Evolutionary conservation across 2,329 filamentous ascomycete genomes (phyloP).

Genomic region (Exophiala aquamarina): DNA sequence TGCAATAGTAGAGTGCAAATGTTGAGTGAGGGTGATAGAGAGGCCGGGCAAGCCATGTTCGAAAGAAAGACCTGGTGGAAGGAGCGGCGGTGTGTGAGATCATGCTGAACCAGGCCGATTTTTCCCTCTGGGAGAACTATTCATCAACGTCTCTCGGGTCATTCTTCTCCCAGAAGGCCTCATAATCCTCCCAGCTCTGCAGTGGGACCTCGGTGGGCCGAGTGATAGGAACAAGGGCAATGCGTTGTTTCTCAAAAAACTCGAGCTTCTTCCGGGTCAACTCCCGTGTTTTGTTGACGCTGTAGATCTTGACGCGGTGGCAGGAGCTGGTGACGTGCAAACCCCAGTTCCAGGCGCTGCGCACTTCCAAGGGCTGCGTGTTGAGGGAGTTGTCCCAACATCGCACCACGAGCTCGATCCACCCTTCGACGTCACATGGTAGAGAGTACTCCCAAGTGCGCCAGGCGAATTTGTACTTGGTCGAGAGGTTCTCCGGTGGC

Average conservation of each 20-base stretch:
- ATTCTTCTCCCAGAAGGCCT: conserved; percentile 32
- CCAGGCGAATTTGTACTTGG: conserved; percentile 66
- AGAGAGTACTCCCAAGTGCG: conserved; percentile 63
- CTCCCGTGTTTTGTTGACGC: conserved; percentile 38
- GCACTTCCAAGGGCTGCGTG: conserved; percentile 57
- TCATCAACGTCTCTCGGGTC: conserved; percentile 31
- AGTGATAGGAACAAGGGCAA: conserved; percentile 35
- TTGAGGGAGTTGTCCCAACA: conserved; percentile 65
- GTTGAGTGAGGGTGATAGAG: no score
- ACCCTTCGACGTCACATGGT: conserved; percentile 62
- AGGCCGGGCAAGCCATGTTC: no score
- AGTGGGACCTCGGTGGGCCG: conserved; percentile 32
- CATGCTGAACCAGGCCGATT: not conserved
- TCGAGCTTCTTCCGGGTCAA: conserved; percentile 32
- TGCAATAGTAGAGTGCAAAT: no score
- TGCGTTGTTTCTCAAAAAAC: conserved; percentile 32
- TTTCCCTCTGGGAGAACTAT: not conserved
- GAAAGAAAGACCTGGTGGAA: no score
- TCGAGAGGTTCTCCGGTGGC: conserved; percentile 58
- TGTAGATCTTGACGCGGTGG: conserved; percentile 45
- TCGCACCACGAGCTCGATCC: conserved; percentile 59
- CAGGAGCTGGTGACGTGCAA: conserved; percentile 40
- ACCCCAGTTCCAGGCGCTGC: conserved; percentile 53
- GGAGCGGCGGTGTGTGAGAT: no score
- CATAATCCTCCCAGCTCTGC: conserved; percentile 33